phyloP scores from a whole-genome alignment of 768 basidiomycete genomes.

The Lanmaoa rubissima region DNA sequence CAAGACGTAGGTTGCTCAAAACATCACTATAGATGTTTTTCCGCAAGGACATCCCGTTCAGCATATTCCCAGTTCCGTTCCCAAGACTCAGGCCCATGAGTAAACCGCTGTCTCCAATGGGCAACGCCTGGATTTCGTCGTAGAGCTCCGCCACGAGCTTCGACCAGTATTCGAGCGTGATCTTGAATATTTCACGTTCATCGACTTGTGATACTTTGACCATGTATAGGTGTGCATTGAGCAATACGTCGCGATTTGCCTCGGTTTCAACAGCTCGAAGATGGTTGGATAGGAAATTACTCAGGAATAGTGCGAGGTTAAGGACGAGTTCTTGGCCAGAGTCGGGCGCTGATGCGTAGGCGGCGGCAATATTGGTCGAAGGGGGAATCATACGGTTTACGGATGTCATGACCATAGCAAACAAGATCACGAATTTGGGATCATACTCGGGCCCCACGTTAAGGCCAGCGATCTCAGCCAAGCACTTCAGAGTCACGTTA shows the following conservation, averaged over 20 bases:
- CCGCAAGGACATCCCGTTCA: constrained; percentile 75
- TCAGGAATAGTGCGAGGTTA: constrained; percentile 95
- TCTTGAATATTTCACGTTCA: constrained; percentile 99
- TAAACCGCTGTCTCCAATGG: constrained; percentile 80
- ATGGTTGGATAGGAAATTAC: constrained; percentile 93
- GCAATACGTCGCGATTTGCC: constrained; percentile 83
- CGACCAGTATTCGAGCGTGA: constrained; percentile 96
- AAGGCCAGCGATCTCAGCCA: constrained; percentile 93
- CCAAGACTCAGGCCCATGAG: constrained; percentile 89
- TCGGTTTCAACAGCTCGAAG: constrained; percentile 93
- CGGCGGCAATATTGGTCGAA: constrained; percentile 89
- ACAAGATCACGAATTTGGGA: constrained; percentile 94
- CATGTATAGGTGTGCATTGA: constrained; percentile 98
- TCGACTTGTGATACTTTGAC: constrained; percentile 98
- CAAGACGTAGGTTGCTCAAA: constrained; percentile 86
- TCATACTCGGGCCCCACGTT: constrained; percentile 97
- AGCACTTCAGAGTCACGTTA: constrained; percentile 93
- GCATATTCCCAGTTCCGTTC: constrained; percentile 58
- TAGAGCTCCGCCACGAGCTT: constrained; percentile 96
- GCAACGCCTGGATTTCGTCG: constrained; percentile 92
- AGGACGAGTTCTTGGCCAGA: constrained; percentile 95
- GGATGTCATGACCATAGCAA: constrained; percentile 98
- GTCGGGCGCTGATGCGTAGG: constrained; percentile 86
- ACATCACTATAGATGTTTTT: constrained; percentile 97
- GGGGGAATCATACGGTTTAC: constrained; percentile 97